phyloP scores from a whole-genome alignment of 1,139 yeast species.

The Blastobotrys niveus region DNA sequence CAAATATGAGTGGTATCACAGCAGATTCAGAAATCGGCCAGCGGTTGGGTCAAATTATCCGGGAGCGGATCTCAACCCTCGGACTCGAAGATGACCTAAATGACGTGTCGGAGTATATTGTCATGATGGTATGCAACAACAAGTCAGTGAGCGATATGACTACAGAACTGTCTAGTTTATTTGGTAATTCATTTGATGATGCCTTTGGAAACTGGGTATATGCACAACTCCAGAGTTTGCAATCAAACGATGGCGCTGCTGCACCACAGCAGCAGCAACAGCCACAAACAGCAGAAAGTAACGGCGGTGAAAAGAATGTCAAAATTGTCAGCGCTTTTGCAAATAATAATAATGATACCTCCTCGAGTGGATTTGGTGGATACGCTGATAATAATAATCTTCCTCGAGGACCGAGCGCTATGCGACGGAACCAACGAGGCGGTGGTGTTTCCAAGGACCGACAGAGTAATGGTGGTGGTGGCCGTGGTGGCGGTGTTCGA shows the following conservation, averaged over 20 bases:
- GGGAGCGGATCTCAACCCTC: conserved; percentile 17
- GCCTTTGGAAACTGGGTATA: conserved; percentile 47
- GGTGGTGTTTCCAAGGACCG: conserved; percentile 2
- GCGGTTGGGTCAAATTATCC: conserved; percentile 18
- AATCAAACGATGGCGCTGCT: conserved; percentile 13
- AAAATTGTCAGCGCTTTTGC: not conserved
- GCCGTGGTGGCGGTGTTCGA: conserved; percentile 4
- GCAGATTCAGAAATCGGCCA: conserved; percentile 18
- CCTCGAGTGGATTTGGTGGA: conserved; percentile 13
- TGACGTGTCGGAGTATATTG: conserved; percentile 75
- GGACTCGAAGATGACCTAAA: conserved; percentile 54
- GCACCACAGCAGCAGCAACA: conserved; percentile 1
- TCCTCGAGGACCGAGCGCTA: conserved; percentile 5
- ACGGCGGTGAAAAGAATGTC: not conserved
- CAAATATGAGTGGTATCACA: conserved; percentile 1
- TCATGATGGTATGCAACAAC: conserved; percentile 65
- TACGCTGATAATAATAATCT: conserved; percentile 5
- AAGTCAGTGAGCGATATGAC: conserved; percentile 61
- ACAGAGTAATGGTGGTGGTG: conserved; percentile 1
- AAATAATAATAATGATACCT: conserved; percentile 11
- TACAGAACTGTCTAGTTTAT: conserved; percentile 56
- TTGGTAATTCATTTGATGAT: conserved; percentile 60
- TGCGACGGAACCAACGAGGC: not conserved
- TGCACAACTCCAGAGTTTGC: conserved; percentile 38
- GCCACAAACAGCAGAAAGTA: not conserved